Evolutionary conservation across 345 rosid species (phyloP).

Genomic region (Euphorbia peplus): DNA sequence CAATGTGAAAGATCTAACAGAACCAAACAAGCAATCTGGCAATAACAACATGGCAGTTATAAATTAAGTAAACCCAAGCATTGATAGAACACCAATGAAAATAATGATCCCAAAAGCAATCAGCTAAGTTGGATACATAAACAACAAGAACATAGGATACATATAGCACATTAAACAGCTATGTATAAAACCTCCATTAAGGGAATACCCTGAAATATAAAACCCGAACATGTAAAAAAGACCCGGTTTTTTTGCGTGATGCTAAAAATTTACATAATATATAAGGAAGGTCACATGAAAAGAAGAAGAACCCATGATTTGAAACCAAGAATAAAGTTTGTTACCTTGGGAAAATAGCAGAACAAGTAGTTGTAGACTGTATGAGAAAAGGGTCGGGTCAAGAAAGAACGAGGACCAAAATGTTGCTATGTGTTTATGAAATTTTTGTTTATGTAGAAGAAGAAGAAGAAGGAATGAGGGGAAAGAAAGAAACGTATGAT

Average conservation of each 20-base stretch:
- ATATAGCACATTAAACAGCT: constrained; percentile 23
- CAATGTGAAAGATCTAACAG: constrained; percentile 18
- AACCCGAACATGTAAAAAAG: constrained; percentile 27
- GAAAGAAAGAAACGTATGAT: constrained; percentile 4
- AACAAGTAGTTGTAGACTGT: background rate
- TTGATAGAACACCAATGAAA: constrained; percentile 22
- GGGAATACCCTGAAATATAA: constrained; percentile 27
- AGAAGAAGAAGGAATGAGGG: background rate
- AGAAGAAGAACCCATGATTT: constrained; percentile 6
- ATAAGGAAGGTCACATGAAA: background rate
- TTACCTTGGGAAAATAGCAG: constrained; percentile 11
- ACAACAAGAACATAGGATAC: constrained; percentile 23
- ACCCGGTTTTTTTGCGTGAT: constrained; percentile 38
- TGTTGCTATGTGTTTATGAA: background rate
- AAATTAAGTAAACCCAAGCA: constrained; percentile 26
- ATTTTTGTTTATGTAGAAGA: background rate
- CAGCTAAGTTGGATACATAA: constrained; percentile 12
- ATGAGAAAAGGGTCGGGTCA: constrained; percentile 8
- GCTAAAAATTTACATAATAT: constrained; percentile 29
- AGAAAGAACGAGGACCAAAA: background rate
- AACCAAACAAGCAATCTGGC: constrained; percentile 18
- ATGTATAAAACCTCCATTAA: constrained; percentile 27
- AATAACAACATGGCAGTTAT: constrained; percentile 17
- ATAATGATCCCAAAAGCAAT: constrained; percentile 37
- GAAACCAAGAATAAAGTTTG: constrained; percentile 9